phyloP scores from a whole-genome alignment of 371 early-diverging fungal genomes.

The Mortierella sp. region DNA sequence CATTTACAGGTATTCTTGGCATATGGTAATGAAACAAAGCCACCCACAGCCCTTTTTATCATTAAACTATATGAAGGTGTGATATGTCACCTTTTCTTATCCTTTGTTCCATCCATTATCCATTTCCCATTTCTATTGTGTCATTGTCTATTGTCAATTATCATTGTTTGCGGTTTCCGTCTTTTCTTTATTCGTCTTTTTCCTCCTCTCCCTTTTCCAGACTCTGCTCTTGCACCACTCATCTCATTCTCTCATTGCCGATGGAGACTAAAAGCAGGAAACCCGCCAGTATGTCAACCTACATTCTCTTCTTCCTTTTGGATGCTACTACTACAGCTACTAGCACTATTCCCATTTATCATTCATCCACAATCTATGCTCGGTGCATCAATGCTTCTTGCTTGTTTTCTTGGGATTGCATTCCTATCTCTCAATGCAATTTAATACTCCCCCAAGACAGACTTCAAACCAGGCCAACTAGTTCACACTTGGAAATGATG shows the following conservation, averaged over 20 bases:
- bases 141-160: background rate
- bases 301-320: background rate
- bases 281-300: conserved; percentile 48
- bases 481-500: too few species aligned
- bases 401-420: too few species aligned
- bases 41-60: background rate
- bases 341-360: too few species aligned
- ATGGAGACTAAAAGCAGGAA: conserved; percentile 55
- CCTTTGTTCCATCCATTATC: background rate
- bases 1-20: background rate
- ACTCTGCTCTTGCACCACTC: background rate
- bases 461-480: too few species aligned
- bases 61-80: too few species aligned
- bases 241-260: conserved; percentile 29
- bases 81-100: background rate
- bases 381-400: too few species aligned
- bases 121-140: background rate
- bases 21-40: background rate
- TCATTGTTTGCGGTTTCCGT: background rate
- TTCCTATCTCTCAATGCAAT: too few species aligned
- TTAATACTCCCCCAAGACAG: too few species aligned
- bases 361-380: too few species aligned
- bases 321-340: too few species aligned
- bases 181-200: background rate
- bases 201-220: background rate